Conservation (phyloP, 2,329 filamentous ascomycete species). For the Penicillium sp. region DNA sequence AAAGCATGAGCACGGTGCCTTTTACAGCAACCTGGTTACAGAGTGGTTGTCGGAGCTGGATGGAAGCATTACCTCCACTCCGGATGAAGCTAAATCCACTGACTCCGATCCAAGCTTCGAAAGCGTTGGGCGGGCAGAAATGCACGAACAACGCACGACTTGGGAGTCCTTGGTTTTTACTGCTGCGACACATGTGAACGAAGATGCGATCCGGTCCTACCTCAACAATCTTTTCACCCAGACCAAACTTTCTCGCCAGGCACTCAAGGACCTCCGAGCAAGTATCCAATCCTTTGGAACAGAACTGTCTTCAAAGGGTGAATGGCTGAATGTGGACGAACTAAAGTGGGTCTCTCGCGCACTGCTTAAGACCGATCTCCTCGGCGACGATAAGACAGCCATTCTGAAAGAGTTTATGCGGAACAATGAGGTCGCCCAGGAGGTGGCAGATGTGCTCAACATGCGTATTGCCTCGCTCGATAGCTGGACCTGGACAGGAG, state of each 20-base stretch:
- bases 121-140: constrained; percentile 51
- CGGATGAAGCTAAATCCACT: constrained; percentile 16
- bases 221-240: constrained; percentile 51
- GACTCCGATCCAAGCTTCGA: constrained; percentile 43
- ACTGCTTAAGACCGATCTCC: constrained; percentile 50
- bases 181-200: constrained; percentile 44
- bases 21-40: constrained; percentile 56
- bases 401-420: constrained; percentile 52
- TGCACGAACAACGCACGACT: constrained; percentile 51
- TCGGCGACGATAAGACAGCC: constrained; percentile 52
- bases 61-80: constrained; percentile 12
- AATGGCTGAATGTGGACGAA: constrained; percentile 42
- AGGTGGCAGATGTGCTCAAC: constrained; percentile 57
- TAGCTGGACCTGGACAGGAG: constrained; percentile 51
- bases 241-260: constrained; percentile 40
- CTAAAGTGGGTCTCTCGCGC: constrained; percentile 50
- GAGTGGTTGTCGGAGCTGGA: constrained; percentile 50
- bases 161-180: constrained; percentile 60
- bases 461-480: constrained; percentile 53
- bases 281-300: constrained; percentile 39
- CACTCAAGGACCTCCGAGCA: constrained; percentile 44
- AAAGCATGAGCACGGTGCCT: constrained; percentile 55
- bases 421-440: constrained; percentile 50
- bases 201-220: constrained; percentile 48
- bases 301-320: constrained; percentile 23